phyloP scores from a whole-genome alignment of 2,329 filamentous ascomycete genomes.

The Pyricularia sp. region DNA sequence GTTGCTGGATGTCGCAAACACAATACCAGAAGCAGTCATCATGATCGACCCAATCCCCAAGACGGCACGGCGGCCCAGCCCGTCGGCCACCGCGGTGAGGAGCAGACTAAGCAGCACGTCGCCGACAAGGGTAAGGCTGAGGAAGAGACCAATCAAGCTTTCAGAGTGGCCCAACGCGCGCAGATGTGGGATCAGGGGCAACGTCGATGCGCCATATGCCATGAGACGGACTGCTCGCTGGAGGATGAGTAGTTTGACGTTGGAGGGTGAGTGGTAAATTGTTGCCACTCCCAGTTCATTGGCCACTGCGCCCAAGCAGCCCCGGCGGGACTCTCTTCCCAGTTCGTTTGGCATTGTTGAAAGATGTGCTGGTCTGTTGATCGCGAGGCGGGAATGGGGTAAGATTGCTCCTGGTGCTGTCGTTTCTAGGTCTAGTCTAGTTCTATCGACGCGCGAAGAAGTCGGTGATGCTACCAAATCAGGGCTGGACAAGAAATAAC shows the following conservation, averaged over 20 bases:
- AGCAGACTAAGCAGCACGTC: slow-evolving; percentile 50
- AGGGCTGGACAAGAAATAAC: not conserved
- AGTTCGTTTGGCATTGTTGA: not conserved
- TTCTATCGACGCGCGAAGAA: not conserved
- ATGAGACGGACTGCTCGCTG: slow-evolving; percentile 54
- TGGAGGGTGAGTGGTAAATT: slow-evolving; percentile 28
- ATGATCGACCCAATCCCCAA: slow-evolving; percentile 42
- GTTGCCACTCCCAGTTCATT: slow-evolving; percentile 34
- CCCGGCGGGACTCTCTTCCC: not conserved
- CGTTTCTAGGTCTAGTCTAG: not conserved
- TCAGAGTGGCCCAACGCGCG: slow-evolving; percentile 38
- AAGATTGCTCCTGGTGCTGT: not conserved
- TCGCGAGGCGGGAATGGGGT: not conserved
- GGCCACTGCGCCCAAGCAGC: not conserved
- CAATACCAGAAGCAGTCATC: slow-evolving; percentile 45
- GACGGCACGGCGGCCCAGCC: slow-evolving; percentile 39
- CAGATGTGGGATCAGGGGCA: slow-evolving; percentile 49
- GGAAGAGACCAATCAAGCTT: slow-evolving; percentile 49
- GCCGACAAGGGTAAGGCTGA: slow-evolving; percentile 53
- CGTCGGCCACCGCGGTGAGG: slow-evolving; percentile 50
- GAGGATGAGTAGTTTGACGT: slow-evolving; percentile 47
- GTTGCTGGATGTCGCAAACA: slow-evolving; percentile 41
- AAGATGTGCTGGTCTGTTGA: not conserved
- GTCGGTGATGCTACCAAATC: not conserved
- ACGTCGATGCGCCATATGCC: slow-evolving; percentile 50